A percentile compares a stretch with the other conserved stretches of the same genome.
Conservation (phyloP, 73 alveolate species). For the Diophrys appendiculata region DNA sequence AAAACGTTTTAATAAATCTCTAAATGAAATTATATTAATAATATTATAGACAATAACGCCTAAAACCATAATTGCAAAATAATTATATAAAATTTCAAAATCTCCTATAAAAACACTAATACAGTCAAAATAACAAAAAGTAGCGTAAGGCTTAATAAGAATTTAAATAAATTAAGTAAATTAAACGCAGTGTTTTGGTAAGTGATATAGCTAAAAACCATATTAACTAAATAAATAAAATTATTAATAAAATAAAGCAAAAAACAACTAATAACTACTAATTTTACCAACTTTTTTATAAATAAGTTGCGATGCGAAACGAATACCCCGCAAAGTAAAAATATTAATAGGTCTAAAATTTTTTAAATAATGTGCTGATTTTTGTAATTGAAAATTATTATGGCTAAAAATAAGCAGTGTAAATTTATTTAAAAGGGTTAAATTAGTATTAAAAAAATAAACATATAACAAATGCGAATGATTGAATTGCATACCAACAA, state of each 20-base stretch:
- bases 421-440: slow-evolving; percentile 10
- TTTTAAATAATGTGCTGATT: background rate
- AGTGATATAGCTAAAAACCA: slow-evolving; percentile 1
- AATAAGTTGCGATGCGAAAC: slow-evolving; percentile 15
- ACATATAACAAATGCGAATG: slow-evolving; percentile 11
- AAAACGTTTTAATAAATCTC: slow-evolving; percentile 27
- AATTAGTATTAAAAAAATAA: background rate
- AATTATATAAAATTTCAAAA: slow-evolving; percentile 22
- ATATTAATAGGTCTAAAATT: slow-evolving; percentile 12
- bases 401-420: background rate
- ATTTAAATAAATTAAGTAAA: background rate
- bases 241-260: background rate
- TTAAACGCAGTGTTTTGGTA: background rate
- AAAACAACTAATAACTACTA: slow-evolving; percentile 19
- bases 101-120: slow-evolving; percentile 26
- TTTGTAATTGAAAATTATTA: background rate
- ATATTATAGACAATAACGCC: slow-evolving; percentile 27
- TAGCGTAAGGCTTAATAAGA: background rate
- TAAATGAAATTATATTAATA: slow-evolving; percentile 10
- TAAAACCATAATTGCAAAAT: slow-evolving; percentile 11
- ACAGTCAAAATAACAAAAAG: background rate
- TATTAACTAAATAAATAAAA: slow-evolving; percentile 2
- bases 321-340: slow-evolving; percentile 26
- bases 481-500: slow-evolving; percentile 11
- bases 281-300: slow-evolving; percentile 37